These are phyloP conservation scores for Saccharomyces uvarum DNA, from an alignment of 1,139 yeast species.

Conservation along the genomic window DNA sequence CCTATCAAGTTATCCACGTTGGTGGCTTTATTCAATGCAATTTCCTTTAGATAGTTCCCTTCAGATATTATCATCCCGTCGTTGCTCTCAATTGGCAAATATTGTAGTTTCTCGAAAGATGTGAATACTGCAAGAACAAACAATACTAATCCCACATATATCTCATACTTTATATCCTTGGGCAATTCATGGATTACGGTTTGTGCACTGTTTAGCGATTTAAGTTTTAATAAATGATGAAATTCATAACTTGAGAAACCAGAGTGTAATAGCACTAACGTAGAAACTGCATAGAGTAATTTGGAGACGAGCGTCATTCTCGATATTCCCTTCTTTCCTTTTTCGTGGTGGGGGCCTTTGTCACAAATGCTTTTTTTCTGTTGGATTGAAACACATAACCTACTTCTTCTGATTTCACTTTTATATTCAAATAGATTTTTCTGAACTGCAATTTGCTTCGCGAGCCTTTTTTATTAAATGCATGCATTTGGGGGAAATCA, in stretches of 20 bases:
- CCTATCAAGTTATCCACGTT: slow-evolving; percentile 26
- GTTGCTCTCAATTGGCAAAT: slow-evolving; percentile 19
- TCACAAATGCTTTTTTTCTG: background rate
- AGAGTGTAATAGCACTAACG: slow-evolving; percentile 26
- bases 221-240: slow-evolving; percentile 20
- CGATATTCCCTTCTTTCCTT: background rate
- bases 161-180: slow-evolving; percentile 27
- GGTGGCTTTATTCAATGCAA: slow-evolving; percentile 26
- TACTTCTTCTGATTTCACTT: background rate
- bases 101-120: slow-evolving; percentile 23
- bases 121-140: slow-evolving; percentile 22
- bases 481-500: background rate
- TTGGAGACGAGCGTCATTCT: slow-evolving; percentile 17
- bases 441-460: background rate
- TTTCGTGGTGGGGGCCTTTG: background rate
- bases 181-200: slow-evolving; percentile 17
- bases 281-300: slow-evolving; percentile 15
- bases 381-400: background rate
- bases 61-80: slow-evolving; percentile 12
- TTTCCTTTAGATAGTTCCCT: slow-evolving; percentile 25
- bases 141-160: slow-evolving; percentile 18
- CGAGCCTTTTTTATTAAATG: background rate
- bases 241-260: slow-evolving; percentile 32
- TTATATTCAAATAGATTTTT: background rate
- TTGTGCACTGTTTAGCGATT: slow-evolving; percentile 3